These are phyloP conservation scores for Begonia loranthoides DNA, from an alignment of 306 rosid species.

Conservation along the genomic window DNA sequence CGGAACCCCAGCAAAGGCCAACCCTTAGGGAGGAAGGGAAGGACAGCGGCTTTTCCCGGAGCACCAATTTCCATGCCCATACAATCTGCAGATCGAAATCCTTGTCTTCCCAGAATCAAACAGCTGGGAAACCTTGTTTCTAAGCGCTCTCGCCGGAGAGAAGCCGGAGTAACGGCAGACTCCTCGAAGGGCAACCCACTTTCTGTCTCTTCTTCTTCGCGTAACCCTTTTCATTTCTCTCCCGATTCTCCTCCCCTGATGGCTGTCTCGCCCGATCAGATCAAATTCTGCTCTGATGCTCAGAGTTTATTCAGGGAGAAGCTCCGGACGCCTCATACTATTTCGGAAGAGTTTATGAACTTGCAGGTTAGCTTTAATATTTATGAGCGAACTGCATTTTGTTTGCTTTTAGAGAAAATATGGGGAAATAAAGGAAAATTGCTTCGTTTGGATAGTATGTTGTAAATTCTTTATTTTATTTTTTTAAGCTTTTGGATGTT, in stretches of 20 bases:
- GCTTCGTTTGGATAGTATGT: not conserved
- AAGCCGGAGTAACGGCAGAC: constrained; percentile 12
- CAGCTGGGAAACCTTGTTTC: constrained; percentile 41
- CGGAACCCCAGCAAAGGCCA: not conserved
- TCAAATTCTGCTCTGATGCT: constrained; percentile 46
- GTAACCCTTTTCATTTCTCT: constrained; percentile 22
- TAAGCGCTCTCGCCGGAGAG: constrained; percentile 25
- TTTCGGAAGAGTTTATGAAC: constrained; percentile 49
- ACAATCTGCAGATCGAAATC: not conserved
- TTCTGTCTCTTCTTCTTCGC: constrained; percentile 17
- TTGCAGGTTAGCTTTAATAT: constrained; percentile 34
- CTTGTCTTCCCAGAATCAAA: not conserved
- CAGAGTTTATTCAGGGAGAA: constrained; percentile 41
- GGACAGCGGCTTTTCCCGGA: not conserved
- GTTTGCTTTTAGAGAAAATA: not conserved
- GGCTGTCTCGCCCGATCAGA: constrained; percentile 50
- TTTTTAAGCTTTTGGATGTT: not conserved
- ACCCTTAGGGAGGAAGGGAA: too few species aligned
- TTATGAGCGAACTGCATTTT: not conserved
- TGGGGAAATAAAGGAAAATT: too few species aligned
- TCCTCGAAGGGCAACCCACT: constrained; percentile 3
- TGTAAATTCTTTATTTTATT: not conserved
- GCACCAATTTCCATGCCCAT: not conserved
- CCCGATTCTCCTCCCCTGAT: constrained; percentile 37
- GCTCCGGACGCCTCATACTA: constrained; percentile 28